Evolutionary conservation across 768 basidiomycete species (phyloP), one percentile per base, ranked within the genome.

Genomic region (Aureoboletus auriporus): DNA sequence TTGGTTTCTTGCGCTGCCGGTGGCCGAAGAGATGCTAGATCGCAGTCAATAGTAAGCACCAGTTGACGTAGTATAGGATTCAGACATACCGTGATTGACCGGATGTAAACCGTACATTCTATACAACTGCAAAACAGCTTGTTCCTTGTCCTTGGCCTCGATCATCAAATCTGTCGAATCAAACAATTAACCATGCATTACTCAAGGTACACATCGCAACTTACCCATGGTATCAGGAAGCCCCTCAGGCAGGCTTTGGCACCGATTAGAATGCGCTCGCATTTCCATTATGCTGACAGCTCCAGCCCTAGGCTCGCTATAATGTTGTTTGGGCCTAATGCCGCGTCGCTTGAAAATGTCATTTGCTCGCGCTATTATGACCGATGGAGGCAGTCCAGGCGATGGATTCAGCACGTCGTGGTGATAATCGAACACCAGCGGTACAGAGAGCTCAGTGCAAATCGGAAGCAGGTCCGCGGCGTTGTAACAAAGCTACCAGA

Each of bases 81-180:
- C n/a, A n/a, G 54, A 64, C 70, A 44, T 47, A 79, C 78, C 82
- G 52, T 82, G 68, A 8, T 75, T 78, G 20, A 90, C 84, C 13
- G 82, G 77, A 37, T 82, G 69, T 5, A 94, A 64, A 39, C 71
- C 73, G 57, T 96, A 95, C 28, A 88, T 83, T 49, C 91, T 66
- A 61, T 90, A 83, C 39, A 95, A 60, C 52, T 94, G 82, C 48
- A 96, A 76, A 6, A 96, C 93, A 2, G 93, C 93, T 62, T 94
- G 93, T 64, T 95, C 93, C 69, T 93, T 89, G 66, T 89, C 89
- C 64, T 93, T 91, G 3, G 90, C 90, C 74, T 94, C 92, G 50
- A 93, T 91, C 92, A 94, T 93, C 55, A 94, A 60, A 69, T 94
- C 91, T 60, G 75, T 59, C 35, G 11, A 16, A 17, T 4, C 20